A percentile compares a stretch with the other conserved stretches of the same genome.
These are phyloP conservation scores for Penicillium brasilianum DNA, from an alignment of 2,329 filamentous ascomycete genomes.

Conservation along the genomic window DNA sequence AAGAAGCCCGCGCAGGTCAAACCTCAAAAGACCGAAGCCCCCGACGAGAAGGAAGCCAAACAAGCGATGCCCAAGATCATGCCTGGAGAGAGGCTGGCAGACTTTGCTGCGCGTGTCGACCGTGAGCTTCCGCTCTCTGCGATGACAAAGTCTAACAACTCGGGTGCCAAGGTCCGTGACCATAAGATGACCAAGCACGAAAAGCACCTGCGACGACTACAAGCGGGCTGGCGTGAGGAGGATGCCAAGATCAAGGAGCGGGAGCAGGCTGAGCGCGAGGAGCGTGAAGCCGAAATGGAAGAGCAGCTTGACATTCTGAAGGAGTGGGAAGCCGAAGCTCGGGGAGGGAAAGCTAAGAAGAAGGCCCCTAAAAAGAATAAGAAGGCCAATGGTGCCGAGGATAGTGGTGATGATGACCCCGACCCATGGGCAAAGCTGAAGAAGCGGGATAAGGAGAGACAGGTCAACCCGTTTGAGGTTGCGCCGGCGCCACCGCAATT, in stretches of 20 bases:
- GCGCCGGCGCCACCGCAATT: constrained; percentile 78
- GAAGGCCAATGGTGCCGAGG: constrained; percentile 49
- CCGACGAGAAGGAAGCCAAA: constrained; percentile 21
- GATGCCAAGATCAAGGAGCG: constrained; percentile 67
- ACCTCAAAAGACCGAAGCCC: constrained; percentile 11
- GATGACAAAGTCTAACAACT: constrained; percentile 62
- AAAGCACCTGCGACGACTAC: constrained; percentile 70
- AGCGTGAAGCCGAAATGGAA: constrained; percentile 64
- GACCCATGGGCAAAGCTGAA: constrained; percentile 81
- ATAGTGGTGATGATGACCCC: constrained; percentile 66
- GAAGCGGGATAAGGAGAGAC: constrained; percentile 54
- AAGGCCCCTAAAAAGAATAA: constrained; percentile 49
- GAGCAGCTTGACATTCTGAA: constrained; percentile 70
- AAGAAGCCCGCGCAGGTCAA: constrained; percentile 21
- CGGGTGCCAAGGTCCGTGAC: constrained; percentile 48
- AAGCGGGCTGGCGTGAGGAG: constrained; percentile 62
- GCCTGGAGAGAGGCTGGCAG: constrained; percentile 80
- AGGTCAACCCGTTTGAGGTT: constrained; percentile 54
- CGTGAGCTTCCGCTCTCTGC: constrained; percentile 78
- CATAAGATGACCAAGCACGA: constrained; percentile 80
- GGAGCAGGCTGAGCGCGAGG: constrained; percentile 76
- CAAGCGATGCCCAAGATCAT: constrained; percentile 67
- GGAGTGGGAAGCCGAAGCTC: constrained; percentile 62
- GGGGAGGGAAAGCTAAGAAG: constrained; percentile 57
- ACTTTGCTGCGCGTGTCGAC: constrained; percentile 83